Percentiles rank a stretch among this genome's conserved stretches.
Conservation (phyloP, 1,284 basidiomycete genomes). For the Spongispora temasekensis region DNA sequence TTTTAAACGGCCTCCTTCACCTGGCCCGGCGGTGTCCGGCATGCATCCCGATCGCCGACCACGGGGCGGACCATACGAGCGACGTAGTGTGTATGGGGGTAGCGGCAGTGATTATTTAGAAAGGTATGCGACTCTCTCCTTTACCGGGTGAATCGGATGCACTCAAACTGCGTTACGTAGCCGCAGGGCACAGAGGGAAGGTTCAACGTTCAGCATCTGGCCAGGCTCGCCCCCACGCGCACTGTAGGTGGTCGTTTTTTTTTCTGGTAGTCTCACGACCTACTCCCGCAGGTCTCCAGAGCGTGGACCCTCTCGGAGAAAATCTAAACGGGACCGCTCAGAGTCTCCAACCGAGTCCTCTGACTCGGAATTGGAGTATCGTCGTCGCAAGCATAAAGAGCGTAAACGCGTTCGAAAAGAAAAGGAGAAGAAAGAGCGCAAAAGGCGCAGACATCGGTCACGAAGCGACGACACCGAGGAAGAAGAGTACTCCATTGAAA, state of each 20-base stretch:
- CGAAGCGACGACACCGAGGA: conserved; percentile 43
- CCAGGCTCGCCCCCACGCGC: conserved; percentile 74
- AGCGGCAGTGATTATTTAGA: conserved; percentile 43
- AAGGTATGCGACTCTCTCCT: conserved; percentile 23
- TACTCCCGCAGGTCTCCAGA: conserved; percentile 48
- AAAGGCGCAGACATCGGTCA: conserved; percentile 37
- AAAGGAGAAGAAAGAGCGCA: conserved; percentile 48
- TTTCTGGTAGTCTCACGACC: conserved; percentile 1
- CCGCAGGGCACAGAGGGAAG: conserved; percentile 74
- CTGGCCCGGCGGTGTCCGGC: conserved; percentile 30
- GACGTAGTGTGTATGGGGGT: conserved; percentile 26
- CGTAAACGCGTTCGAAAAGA: conserved; percentile 56
- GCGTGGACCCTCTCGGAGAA: conserved; percentile 54
- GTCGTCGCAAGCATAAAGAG: conserved; percentile 59
- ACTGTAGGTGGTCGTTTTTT: conserved; percentile 47
- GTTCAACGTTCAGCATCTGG: conserved; percentile 72
- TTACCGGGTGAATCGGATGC: neutral
- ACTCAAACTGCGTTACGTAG: conserved; percentile 41
- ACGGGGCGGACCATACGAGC: conserved; percentile 19
- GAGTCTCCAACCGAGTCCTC: conserved; percentile 51
- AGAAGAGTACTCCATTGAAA: conserved; percentile 34
- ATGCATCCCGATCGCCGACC: conserved; percentile 42
- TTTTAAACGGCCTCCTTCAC: conserved; percentile 20
- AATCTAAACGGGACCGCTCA: conserved; percentile 59
- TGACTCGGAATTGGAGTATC: conserved; percentile 65